A percentile compares a stretch with the other conserved stretches of the same genome.
phyloP scores from a whole-genome alignment of 768 basidiomycete genomes.

The Leucocoprinus sp. region DNA sequence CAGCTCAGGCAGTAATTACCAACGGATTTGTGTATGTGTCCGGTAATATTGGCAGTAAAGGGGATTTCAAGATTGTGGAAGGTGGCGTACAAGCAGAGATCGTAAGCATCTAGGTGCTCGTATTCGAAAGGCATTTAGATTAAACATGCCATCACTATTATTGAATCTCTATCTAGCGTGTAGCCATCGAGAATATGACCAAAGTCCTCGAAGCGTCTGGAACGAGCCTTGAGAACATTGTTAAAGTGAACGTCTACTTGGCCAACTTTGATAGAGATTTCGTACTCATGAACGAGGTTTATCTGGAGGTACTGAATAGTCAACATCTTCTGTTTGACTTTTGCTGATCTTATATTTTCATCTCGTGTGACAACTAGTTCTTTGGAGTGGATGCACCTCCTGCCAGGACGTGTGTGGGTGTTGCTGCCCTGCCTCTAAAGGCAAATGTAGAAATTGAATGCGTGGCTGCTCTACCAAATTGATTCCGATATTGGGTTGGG shows the following conservation, averaged over 20 bases:
- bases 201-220: constrained; percentile 33
- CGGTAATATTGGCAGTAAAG: constrained; percentile 13
- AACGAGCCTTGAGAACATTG: constrained; percentile 31
- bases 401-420: constrained; percentile 53
- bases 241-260: constrained; percentile 36
- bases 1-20: constrained; percentile 33
- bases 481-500: neutral
- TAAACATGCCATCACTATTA: neutral
- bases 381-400: constrained; percentile 38
- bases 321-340: neutral
- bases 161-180: constrained; percentile 18
- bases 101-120: neutral
- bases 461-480: constrained; percentile 29
- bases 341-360: neutral
- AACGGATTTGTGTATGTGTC: constrained; percentile 14
- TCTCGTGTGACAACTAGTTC: constrained; percentile 26
- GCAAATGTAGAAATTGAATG: constrained; percentile 58
- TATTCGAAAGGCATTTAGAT: neutral
- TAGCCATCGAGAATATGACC: constrained; percentile 30
- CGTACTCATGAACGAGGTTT: constrained; percentile 31
- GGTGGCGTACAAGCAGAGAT: constrained; percentile 14
- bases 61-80: constrained; percentile 11
- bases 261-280: constrained; percentile 30
- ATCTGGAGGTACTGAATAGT: constrained; percentile 22
- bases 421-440: constrained; percentile 41